phyloP scores from a whole-genome alignment of 2,329 filamentous ascomycete genomes.

The Tolypocladium endophyticum region DNA sequence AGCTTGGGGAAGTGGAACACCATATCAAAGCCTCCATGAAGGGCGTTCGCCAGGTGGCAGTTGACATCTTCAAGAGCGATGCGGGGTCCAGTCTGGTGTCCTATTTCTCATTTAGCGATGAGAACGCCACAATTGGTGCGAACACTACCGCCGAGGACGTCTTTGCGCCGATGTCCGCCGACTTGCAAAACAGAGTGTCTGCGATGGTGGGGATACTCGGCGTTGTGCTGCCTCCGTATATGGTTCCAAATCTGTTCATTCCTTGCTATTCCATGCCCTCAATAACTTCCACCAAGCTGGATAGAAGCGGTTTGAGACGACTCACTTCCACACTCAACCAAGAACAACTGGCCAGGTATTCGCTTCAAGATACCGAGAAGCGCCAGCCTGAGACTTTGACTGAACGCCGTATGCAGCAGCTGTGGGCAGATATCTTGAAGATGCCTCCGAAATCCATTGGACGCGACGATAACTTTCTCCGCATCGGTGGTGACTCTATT shows the following conservation, averaged over 20 bases:
- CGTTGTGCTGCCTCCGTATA: not conserved
- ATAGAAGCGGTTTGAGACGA: not conserved
- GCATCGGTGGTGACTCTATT: constrained; percentile 13
- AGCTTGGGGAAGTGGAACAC: constrained; percentile 10
- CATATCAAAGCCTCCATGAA: not conserved
- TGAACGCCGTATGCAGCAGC: constrained; percentile 5
- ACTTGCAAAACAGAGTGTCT: not conserved
- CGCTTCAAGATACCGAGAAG: not conserved
- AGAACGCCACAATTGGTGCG: not conserved
- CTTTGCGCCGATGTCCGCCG: not conserved
- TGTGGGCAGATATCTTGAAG: constrained; percentile 8
- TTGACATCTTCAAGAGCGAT: constrained; percentile 14
- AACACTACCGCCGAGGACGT: not conserved
- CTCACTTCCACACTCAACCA: not conserved
- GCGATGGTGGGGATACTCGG: constrained; percentile 1
- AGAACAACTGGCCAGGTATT: not conserved
- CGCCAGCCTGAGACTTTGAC: not conserved
- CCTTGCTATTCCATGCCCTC: constrained; percentile 4
- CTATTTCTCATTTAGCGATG: not conserved
- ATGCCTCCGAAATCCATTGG: constrained; percentile 4
- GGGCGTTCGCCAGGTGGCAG: constrained; percentile 4
- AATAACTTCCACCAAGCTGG: constrained; percentile 5
- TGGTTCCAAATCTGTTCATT: constrained; percentile 2
- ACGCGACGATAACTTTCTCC: constrained; percentile 8
- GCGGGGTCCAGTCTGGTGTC: not conserved